These are phyloP conservation scores for Epichloe aotearoae DNA, from an alignment of 2,329 filamentous ascomycete species.

Conservation along the genomic window DNA sequence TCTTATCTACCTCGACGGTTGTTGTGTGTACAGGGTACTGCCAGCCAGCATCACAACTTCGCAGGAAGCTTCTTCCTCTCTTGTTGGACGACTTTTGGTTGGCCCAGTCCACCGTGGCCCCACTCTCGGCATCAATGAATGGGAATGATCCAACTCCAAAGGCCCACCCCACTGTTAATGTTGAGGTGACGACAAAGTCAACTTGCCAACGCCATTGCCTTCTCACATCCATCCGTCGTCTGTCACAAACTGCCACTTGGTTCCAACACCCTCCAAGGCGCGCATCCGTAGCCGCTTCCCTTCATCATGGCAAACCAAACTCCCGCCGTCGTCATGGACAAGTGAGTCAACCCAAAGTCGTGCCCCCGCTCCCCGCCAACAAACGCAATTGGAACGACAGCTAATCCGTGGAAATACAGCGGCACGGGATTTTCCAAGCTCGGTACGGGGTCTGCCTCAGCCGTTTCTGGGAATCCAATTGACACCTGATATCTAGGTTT, in stretches of 20 bases:
- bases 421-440: conserved; percentile 99
- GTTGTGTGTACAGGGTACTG: too few species aligned
- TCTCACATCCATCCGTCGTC: conserved; percentile 4
- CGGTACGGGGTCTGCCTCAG: conserved; percentile 42
- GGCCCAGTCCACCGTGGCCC: too few species aligned
- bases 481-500: conserved; percentile 51
- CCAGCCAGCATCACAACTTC: too few species aligned
- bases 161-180: conserved; percentile 5
- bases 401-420: conserved; percentile 41
- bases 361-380: conserved; percentile 13
- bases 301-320: conserved; percentile 84
- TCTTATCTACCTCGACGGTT: too few species aligned
- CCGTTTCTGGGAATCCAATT: conserved; percentile 10
- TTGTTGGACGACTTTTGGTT: too few species aligned
- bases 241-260: not conserved
- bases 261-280: conserved; percentile 4
- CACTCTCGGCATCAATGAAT: not conserved
- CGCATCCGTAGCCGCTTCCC: conserved; percentile 13
- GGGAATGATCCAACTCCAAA: not conserved
- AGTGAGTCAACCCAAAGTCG: conserved; percentile 58
- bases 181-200: conserved; percentile 7
- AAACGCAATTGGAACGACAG: conserved; percentile 13
- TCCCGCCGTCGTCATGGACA: conserved; percentile 99
- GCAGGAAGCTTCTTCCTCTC: too few species aligned
- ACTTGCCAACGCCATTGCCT: not conserved